A percentile compares a stretch with the other conserved stretches of the same genome.
phyloP scores from a whole-genome alignment of 1,284 basidiomycete species.

The Sanguinoderma infundibulare region DNA sequence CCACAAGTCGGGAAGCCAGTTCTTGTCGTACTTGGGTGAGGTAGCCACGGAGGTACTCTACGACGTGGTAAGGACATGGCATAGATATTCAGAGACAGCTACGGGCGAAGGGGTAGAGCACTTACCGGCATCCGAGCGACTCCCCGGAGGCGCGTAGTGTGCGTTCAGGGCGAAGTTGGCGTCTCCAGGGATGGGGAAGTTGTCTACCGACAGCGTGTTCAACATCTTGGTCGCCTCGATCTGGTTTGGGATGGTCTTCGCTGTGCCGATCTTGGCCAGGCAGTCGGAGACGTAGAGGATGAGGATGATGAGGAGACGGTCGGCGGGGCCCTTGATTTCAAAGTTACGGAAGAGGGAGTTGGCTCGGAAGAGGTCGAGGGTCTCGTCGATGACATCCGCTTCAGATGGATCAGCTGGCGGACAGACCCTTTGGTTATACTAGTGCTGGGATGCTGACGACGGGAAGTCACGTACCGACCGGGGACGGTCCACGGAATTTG shows the following conservation, averaged over 20 bases:
- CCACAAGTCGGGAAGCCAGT: conserved; percentile 83
- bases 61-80: conserved; percentile 4
- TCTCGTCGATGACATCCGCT: conserved; percentile 95
- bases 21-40: conserved; percentile 94
- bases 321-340: conserved; percentile 98
- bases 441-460: background rate
- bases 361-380: conserved; percentile 96
- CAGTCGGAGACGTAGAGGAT: conserved; percentile 99
- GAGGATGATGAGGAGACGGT: conserved; percentile 95
- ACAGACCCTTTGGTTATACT: background rate
- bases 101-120: conserved; percentile 10
- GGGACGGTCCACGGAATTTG: conserved; percentile 90
- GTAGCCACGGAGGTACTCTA: conserved; percentile 90
- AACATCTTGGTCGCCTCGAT: conserved; percentile 90
- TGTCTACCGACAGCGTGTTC: conserved; percentile 91
- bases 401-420: conserved; percentile 72
- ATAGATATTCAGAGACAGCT: background rate
- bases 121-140: conserved; percentile 85
- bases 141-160: conserved; percentile 85
- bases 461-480: conserved; percentile 61
- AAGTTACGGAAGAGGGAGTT: conserved; percentile 99
- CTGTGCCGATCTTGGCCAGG: conserved; percentile 82
- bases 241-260: conserved; percentile 69
- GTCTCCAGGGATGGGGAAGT: conserved; percentile 94
- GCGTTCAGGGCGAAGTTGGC: conserved; percentile 94